These are phyloP conservation scores for Dalbergia cochinchinensis DNA, from an alignment of 306 rosid species.

Conservation along the genomic window DNA sequence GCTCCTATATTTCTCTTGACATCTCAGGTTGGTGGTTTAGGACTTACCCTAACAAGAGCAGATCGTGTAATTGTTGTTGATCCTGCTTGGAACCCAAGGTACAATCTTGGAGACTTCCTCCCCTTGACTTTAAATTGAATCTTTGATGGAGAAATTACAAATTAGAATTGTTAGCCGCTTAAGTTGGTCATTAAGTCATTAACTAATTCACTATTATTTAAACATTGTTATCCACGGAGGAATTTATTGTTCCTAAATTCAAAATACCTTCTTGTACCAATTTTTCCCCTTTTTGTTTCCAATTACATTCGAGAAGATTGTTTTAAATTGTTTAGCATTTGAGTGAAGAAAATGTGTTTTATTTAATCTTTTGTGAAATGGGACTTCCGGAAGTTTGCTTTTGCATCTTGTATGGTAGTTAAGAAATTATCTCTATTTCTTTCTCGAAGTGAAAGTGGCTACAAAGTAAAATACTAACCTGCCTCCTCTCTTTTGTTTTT, in stretches of 20 bases:
- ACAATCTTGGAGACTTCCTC: conserved; percentile 24
- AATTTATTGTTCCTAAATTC: conserved; percentile 5
- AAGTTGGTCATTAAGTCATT: not conserved
- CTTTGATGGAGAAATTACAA: not conserved
- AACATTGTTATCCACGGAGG: not conserved
- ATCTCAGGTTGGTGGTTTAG: conserved; percentile 98
- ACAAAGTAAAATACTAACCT: not conserved
- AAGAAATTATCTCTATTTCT: not conserved
- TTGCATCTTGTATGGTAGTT: not conserved
- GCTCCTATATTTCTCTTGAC: conserved; percentile 93
- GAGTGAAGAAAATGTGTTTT: not conserved
- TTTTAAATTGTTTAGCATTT: not conserved
- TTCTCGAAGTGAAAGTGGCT: conserved; percentile 5
- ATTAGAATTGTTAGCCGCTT: not conserved
- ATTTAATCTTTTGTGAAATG: not conserved
- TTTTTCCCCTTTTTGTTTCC: not conserved
- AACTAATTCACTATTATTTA: not conserved
- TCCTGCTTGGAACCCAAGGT: conserved; percentile 99
- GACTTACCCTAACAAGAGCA: conserved; percentile 94
- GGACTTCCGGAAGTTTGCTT: not conserved
- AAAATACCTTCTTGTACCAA: not conserved
- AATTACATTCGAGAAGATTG: conserved; percentile 9
- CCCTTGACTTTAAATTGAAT: not conserved
- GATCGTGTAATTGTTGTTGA: conserved; percentile 98
- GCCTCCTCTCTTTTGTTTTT: too few species aligned